A percentile compares a stretch with the other conserved stretches of the same genome.
These are phyloP conservation scores for Saraca asoca DNA, from an alignment of 331 rosid genomes.

Conservation along the genomic window DNA sequence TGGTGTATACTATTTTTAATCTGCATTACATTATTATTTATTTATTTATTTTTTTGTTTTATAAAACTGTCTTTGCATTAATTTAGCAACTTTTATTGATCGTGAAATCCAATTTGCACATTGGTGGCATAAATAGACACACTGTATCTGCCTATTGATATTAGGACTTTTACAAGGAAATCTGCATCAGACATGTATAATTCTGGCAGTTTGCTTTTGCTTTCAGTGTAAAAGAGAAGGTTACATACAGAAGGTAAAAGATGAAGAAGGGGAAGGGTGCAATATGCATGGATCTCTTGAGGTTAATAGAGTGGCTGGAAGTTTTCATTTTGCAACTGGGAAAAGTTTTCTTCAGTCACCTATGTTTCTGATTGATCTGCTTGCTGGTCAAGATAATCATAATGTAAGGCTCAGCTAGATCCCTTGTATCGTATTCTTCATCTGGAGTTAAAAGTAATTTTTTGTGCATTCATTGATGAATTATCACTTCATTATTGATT, in stretches of 20 bases:
- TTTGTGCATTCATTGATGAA: slow-evolving; percentile 2
- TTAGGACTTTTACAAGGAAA: background rate
- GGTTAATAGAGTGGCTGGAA: slow-evolving; percentile 93
- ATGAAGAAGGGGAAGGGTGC: slow-evolving; percentile 97
- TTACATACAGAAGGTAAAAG: slow-evolving; percentile 70
- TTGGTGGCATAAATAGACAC: too few relatives aligned
- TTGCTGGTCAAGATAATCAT: slow-evolving; percentile 55
- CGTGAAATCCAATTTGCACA: too few relatives aligned
- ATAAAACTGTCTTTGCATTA: too few relatives aligned
- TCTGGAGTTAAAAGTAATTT: slow-evolving; percentile 10
- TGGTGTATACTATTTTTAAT: too few relatives aligned
- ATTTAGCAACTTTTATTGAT: too few relatives aligned
- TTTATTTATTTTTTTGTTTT: too few relatives aligned
- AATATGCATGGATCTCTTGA: slow-evolving; percentile 83
- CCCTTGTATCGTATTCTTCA: slow-evolving; percentile 7
- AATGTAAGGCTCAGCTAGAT: slow-evolving; percentile 58
- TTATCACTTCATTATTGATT: slow-evolving; percentile 24
- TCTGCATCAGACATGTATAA: slow-evolving; percentile 8
- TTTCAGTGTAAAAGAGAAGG: slow-evolving; percentile 91
- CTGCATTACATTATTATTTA: too few relatives aligned
- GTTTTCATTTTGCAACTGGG: slow-evolving; percentile 74
- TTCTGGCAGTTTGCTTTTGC: slow-evolving; percentile 31
- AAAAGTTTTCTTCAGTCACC: slow-evolving; percentile 80
- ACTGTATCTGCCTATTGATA: slow-evolving; percentile 13
- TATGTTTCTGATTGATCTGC: slow-evolving; percentile 53